Evolutionary conservation across 345 rosid species (phyloP).

Genomic region (Melaleuca quinquenervia): DNA sequence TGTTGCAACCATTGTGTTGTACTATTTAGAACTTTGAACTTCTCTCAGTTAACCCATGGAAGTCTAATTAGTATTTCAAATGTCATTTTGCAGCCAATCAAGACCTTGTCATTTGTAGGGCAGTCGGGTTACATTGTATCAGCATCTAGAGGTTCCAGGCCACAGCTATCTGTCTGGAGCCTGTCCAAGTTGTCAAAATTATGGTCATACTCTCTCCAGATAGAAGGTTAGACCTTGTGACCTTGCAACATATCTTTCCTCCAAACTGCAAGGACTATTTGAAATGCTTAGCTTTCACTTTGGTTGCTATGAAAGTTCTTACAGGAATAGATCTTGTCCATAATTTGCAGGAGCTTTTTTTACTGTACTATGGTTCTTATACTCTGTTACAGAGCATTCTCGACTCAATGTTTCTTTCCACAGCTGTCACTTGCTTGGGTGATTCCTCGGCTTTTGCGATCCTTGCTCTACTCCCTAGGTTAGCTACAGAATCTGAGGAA

Average conservation of each 20-base stretch:
- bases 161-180: slow-evolving; percentile 74
- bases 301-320: not conserved
- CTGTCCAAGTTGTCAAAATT: slow-evolving; percentile 50
- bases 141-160: slow-evolving; percentile 45
- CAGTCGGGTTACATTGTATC: slow-evolving; percentile 72
- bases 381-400: not conserved
- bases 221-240: slow-evolving; percentile 47
- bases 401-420: slow-evolving; percentile 2
- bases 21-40: not conserved
- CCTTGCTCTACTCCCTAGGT: slow-evolving; percentile 51
- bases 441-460: slow-evolving; percentile 57
- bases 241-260: not conserved
- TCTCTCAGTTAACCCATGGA: not conserved
- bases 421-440: slow-evolving; percentile 56
- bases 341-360: not conserved
- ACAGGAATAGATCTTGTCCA: not conserved
- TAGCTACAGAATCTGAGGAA: slow-evolving; percentile 20
- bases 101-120: slow-evolving; percentile 56
- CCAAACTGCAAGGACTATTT: not conserved
- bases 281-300: not conserved
- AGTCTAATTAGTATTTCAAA: not conserved
- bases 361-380: not conserved
- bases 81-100: slow-evolving; percentile 49
- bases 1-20: not conserved
- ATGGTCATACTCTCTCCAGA: slow-evolving; percentile 74